phyloP scores from a whole-genome alignment of 2,329 filamentous ascomycete genomes.

The Sclerotinia nivalis region DNA sequence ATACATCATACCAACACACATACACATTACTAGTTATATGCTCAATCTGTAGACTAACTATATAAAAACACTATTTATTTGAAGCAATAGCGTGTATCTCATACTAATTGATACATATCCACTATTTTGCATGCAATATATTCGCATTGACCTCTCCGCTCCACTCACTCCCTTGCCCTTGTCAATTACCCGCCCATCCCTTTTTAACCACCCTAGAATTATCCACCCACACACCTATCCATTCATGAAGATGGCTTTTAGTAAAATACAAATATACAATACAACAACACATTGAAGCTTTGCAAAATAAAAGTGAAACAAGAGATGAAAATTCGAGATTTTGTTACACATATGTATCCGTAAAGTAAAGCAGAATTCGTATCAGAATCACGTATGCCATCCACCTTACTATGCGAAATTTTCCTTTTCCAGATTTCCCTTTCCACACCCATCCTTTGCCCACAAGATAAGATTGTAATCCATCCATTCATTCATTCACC shows the following conservation, averaged over 20 bases:
- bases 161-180: too few species aligned
- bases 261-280: background rate
- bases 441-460: background rate
- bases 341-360: conserved; percentile 15
- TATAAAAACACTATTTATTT: too few species aligned
- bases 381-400: background rate
- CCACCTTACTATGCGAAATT: background rate
- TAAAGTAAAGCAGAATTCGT: conserved; percentile 6
- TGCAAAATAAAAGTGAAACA: background rate
- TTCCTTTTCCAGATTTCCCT: background rate
- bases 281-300: background rate
- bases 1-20: too few species aligned
- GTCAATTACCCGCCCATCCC: too few species aligned
- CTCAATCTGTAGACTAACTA: too few species aligned
- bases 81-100: too few species aligned
- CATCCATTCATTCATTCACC: background rate
- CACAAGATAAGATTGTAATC: background rate
- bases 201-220: too few species aligned
- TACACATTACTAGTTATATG: too few species aligned
- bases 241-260: too few species aligned
- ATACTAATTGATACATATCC: too few species aligned
- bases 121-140: too few species aligned
- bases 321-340: conserved; percentile 4
- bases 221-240: background rate
- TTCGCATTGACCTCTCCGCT: too few species aligned